Conservation (phyloP, 75 land plant genomes). For the Cryptomeria japonica region DNA sequence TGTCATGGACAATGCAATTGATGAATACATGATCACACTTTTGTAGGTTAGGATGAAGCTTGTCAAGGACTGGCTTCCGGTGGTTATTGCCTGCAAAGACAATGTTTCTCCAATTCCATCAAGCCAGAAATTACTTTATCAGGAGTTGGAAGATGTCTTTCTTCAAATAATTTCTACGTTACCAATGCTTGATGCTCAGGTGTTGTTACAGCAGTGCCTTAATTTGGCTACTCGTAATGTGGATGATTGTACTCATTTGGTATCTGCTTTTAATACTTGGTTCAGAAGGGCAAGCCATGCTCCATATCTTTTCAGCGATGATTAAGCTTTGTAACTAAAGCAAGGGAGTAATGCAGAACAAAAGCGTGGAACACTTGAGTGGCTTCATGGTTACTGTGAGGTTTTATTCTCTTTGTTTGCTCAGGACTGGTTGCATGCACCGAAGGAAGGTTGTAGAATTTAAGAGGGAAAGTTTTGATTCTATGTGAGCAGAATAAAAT, state of each 20-base stretch:
- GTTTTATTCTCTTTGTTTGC: neutral
- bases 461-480: neutral
- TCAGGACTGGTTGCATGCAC: neutral
- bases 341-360: neutral
- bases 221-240: conserved; percentile 76
- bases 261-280: conserved; percentile 78
- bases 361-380: neutral
- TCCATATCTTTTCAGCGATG: conserved; percentile 8
- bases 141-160: conserved; percentile 83
- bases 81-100: conserved; percentile 69
- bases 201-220: conserved; percentile 75
- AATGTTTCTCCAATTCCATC: conserved; percentile 31
- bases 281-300: conserved; percentile 57
- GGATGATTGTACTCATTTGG: conserved; percentile 76
- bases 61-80: conserved; percentile 89
- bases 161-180: conserved; percentile 82
- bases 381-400: neutral
- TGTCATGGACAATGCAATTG: neutral
- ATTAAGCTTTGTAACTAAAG: neutral
- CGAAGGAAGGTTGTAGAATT: neutral
- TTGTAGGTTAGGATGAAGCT: conserved; percentile 81
- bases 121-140: conserved; percentile 54
- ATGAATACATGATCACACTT: neutral
- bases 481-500: neutral
- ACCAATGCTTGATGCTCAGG: conserved; percentile 79